Evolutionary conservation across 2,329 filamentous ascomycete genomes (phyloP).

Genomic region (Fusarium drepaniforme): DNA sequence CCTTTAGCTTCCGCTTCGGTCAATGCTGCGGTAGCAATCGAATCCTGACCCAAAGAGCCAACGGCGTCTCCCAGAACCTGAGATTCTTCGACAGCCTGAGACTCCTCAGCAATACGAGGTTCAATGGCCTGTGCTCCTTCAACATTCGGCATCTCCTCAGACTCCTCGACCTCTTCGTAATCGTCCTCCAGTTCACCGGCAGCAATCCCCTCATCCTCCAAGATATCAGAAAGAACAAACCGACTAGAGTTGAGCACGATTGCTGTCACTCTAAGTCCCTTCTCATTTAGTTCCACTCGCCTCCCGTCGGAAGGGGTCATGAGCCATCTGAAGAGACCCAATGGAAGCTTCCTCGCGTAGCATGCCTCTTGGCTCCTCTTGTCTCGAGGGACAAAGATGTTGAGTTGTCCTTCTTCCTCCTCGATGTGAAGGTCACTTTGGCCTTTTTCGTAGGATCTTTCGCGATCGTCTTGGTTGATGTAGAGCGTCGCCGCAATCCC

Average conservation of each 20-base stretch:
- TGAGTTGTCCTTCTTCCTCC: background rate
- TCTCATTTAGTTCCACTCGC: background rate
- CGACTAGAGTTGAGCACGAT: background rate
- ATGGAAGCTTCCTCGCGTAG: slow-evolving; percentile 10
- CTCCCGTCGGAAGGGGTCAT: background rate
- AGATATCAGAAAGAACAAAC: background rate
- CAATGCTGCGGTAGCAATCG: background rate
- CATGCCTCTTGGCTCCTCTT: slow-evolving; percentile 5
- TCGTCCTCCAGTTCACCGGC: background rate
- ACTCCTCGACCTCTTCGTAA: background rate
- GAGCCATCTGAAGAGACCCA: slow-evolving; percentile 10
- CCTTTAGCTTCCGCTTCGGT: background rate
- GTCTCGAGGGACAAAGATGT: slow-evolving; percentile 8
- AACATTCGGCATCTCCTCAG: background rate
- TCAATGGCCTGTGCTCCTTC: background rate
- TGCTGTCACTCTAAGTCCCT: background rate
- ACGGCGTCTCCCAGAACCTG: background rate
- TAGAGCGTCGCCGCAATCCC: slow-evolving; percentile 3
- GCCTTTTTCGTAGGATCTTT: background rate
- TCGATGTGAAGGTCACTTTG: slow-evolving; percentile 8
- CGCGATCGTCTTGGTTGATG: background rate
- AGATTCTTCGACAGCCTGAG: background rate
- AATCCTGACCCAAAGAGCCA: background rate
- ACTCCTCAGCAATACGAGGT: background rate
- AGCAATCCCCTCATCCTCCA: background rate